Evolutionary conservation across 169 alveolate genomes (phyloP).

Genomic region (Cyclospora cayetanensis): DNA sequence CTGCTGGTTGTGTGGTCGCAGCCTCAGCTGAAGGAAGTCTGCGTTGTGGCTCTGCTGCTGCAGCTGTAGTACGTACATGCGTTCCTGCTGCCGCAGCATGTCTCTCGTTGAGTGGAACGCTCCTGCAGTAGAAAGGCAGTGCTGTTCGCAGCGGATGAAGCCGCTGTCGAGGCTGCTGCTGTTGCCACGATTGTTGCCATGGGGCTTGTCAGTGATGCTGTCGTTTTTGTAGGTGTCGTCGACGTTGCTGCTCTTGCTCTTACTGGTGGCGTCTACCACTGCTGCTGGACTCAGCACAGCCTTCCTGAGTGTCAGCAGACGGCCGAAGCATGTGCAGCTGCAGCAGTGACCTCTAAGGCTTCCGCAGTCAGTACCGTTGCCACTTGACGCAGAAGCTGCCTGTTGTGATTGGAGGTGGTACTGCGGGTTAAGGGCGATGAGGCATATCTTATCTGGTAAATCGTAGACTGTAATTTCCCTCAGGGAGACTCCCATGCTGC

Average conservation of each 20-base stretch:
- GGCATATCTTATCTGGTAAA: not conserved
- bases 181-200: not conserved
- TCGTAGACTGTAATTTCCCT: not conserved
- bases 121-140: not conserved
- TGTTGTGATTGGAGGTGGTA: not conserved
- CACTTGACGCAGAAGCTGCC: no score
- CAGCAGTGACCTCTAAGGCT: conserved; percentile 2
- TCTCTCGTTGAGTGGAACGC: conserved; percentile 3
- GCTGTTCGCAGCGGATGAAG: conserved; percentile 6
- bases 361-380: no score
- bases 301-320: not conserved
- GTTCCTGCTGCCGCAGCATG: conserved; percentile 54
- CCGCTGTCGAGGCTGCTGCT: not conserved
- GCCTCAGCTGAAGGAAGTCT: conserved; percentile 10
- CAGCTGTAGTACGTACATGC: not conserved
- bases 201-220: not conserved
- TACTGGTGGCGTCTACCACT: conserved; percentile 12
- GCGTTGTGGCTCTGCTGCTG: conserved; percentile 59
- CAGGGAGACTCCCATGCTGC: not conserved
- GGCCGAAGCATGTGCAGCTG: conserved; percentile 43
- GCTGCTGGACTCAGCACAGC: conserved; percentile 22
- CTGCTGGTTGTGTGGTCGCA: conserved; percentile 14
- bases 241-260: not conserved
- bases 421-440: conserved; percentile 8
- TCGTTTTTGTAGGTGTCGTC: conserved; percentile 9